These are phyloP conservation scores for Candida montana DNA, from an alignment of 805 yeast genomes.

Conservation along the genomic window DNA sequence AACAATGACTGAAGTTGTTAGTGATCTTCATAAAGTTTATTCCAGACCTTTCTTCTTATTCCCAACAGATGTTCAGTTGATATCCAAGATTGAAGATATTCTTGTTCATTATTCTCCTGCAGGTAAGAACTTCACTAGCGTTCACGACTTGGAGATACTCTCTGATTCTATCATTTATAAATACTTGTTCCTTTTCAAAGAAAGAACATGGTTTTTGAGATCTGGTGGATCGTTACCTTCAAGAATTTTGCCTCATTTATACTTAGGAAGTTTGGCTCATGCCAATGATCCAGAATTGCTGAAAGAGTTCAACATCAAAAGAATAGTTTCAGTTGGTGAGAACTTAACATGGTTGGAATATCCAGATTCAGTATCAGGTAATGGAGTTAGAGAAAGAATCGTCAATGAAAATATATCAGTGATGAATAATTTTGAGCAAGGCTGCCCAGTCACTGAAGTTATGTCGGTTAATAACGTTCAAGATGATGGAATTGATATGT, in stretches of 20 bases:
- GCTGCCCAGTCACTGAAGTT: conserved; percentile 23
- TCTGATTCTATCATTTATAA: conserved; percentile 29
- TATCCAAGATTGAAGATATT: conserved; percentile 59
- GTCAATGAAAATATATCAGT: conserved; percentile 19
- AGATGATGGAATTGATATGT: conserved; percentile 87
- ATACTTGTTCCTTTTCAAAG: conserved; percentile 27
- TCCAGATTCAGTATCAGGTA: conserved; percentile 4
- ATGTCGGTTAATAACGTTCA: conserved; percentile 68
- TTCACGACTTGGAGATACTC: conserved; percentile 12
- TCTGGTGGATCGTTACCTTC: conserved; percentile 75
- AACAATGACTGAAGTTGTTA: conserved; percentile 57
- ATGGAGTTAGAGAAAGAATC: conserved; percentile 10
- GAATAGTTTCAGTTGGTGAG: conserved; percentile 87
- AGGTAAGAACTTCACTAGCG: conserved; percentile 8
- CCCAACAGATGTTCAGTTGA: conserved; percentile 62
- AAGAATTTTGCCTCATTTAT: conserved; percentile 72
- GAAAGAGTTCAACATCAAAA: conserved; percentile 57
- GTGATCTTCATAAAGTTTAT: conserved; percentile 54
- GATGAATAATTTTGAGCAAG: conserved; percentile 9
- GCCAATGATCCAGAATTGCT: conserved; percentile 69
- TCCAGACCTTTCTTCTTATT: conserved; percentile 84
- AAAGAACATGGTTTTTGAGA: conserved; percentile 25
- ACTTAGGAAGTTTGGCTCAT: conserved; percentile 78
- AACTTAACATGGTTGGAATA: conserved; percentile 53
- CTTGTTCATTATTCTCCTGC: conserved; percentile 57